Conservation (phyloP, 2,329 filamentous ascomycete species). For the Phialophora tarda region DNA sequence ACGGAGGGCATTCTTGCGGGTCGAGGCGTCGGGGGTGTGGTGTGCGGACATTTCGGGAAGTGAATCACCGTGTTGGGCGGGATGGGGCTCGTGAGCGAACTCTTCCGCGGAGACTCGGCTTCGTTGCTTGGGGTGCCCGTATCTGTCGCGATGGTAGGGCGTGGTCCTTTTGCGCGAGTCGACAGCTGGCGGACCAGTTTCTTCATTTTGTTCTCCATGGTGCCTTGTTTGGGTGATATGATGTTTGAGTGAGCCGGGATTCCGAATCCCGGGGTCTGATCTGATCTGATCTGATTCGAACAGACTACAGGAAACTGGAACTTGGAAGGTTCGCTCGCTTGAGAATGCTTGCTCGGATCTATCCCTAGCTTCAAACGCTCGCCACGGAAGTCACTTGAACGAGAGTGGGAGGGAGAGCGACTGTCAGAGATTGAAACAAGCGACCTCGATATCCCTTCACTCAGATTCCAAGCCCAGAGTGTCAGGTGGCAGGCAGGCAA, state of each 20-base stretch:
- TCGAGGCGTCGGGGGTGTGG: slow-evolving; percentile 27
- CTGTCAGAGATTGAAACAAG: no score
- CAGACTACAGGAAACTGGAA: neutral
- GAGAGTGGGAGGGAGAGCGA: no score
- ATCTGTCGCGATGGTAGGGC: neutral
- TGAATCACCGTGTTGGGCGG: slow-evolving; percentile 19
- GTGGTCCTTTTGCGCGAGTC: neutral
- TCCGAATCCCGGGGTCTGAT: neutral
- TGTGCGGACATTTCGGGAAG: slow-evolving; percentile 27
- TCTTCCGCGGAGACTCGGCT: neutral
- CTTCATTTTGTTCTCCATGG: slow-evolving; percentile 22
- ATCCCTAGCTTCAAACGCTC: neutral
- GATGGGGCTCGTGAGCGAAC: slow-evolving; percentile 15
- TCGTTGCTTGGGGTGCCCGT: neutral
- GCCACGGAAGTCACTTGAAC: neutral
- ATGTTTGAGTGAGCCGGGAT: neutral
- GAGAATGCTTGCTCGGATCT: neutral
- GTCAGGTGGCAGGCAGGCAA: no score
- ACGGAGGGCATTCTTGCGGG: slow-evolving; percentile 21
- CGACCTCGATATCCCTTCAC: neutral
- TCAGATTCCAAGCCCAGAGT: neutral
- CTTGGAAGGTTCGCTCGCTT: neutral
- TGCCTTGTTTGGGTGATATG: neutral
- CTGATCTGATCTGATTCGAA: neutral
- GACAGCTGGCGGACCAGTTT: slow-evolving; percentile 26